Evolutionary conservation across 257 asterid genomes (phyloP).

Genomic region (Solanum dulcamara): DNA sequence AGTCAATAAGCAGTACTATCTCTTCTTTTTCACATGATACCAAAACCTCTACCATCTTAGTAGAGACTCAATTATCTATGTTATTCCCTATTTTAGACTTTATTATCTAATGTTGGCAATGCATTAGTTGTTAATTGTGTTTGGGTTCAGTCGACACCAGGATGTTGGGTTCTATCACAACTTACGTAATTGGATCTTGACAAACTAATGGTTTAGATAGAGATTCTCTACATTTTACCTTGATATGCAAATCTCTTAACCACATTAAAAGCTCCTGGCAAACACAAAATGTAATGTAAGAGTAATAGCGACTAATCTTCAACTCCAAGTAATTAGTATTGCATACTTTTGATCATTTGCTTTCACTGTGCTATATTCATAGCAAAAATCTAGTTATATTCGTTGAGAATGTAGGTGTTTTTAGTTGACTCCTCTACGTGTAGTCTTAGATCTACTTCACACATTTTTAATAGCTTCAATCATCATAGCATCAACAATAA

Average conservation of each 20-base stretch:
- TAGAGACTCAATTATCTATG: neutral
- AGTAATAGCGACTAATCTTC: neutral
- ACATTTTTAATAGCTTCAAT: neutral
- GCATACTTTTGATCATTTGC: neutral
- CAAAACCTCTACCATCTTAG: neutral
- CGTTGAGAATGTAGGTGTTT: neutral
- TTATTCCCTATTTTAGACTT: neutral
- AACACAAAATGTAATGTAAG: neutral
- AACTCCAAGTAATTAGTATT: neutral
- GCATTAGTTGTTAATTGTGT: neutral
- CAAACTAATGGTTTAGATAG: neutral
- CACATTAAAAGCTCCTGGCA: neutral
- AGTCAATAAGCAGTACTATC: neutral
- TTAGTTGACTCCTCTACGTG: neutral
- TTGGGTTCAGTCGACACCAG: neutral
- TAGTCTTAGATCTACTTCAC: neutral
- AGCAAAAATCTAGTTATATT: neutral
- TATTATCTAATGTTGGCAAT: neutral
- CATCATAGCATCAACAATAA: neutral
- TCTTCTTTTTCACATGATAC: neutral
- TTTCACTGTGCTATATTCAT: neutral
- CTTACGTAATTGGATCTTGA: neutral
- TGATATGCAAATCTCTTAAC: neutral
- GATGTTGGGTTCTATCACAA: neutral
- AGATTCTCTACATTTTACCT: neutral